Percentiles rank a stretch among this genome's conserved stretches.
Conservation (phyloP, 1,284 basidiomycete species). For the Pulveroboletus sp. region DNA sequence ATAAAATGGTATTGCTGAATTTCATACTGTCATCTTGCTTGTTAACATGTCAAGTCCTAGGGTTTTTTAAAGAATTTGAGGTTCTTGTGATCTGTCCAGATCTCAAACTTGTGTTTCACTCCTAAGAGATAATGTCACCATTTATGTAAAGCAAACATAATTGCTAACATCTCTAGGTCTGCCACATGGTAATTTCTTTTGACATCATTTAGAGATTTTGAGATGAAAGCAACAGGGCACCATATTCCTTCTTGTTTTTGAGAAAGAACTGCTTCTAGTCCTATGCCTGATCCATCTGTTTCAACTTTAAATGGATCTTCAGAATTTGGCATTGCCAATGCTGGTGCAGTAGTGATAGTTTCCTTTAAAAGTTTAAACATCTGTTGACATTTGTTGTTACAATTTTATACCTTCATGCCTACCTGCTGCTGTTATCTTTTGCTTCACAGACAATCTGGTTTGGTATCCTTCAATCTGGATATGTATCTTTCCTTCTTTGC, state of each 20-base stretch:
- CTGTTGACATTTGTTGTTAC: too few relatives aligned
- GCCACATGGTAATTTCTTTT: background rate
- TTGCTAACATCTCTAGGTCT: background rate
- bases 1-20: background rate
- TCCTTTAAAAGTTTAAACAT: background rate
- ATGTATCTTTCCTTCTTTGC: too few relatives aligned
- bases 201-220: background rate
- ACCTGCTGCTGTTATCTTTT: too few relatives aligned
- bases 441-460: too few relatives aligned
- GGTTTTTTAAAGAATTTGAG: background rate
- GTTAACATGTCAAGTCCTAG: background rate
- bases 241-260: background rate
- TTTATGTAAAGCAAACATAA: background rate
- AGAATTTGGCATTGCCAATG: background rate
- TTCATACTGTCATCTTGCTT: background rate
- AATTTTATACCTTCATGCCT: too few relatives aligned
- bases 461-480: too few relatives aligned
- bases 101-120: background rate
- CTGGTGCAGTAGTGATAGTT: background rate
- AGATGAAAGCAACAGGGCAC: background rate
- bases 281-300: background rate
- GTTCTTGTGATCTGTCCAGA: background rate
- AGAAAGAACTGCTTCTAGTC: background rate
- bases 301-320: background rate
- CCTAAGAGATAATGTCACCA: background rate